Conservation (phyloP, 2,329 filamentous ascomycete species). For the Davidsoniella eucalypti region DNA sequence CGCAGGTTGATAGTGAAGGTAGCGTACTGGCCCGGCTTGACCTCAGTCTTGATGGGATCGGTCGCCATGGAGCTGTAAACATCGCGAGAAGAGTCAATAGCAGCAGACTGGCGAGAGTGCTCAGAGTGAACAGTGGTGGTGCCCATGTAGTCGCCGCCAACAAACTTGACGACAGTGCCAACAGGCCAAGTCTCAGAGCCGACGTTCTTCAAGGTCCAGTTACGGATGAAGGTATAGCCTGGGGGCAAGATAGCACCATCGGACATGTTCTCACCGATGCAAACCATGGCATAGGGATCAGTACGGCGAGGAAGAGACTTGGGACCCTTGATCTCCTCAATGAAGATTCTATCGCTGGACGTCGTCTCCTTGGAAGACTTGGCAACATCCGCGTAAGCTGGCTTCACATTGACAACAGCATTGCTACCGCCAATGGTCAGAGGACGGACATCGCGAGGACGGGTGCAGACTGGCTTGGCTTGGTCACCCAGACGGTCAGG, state of each 20-base stretch:
- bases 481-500: conserved; percentile 59
- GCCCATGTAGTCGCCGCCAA: conserved; percentile 93
- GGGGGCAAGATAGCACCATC: conserved; percentile 58
- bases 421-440: conserved; percentile 3
- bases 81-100: conserved; percentile 23
- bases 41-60: conserved; percentile 43
- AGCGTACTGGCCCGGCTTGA: conserved; percentile 58
- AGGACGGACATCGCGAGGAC: neutral
- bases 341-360: no score
- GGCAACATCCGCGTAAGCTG: conserved; percentile 1
- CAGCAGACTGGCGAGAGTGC: conserved; percentile 23
- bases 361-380: conserved; percentile 7
- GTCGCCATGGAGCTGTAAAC: neutral
- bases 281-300: conserved; percentile 36
- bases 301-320: neutral
- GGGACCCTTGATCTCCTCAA: conserved; percentile 13
- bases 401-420: conserved; percentile 15
- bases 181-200: conserved; percentile 68
- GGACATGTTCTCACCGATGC: conserved; percentile 58
- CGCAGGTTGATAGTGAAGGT: conserved; percentile 75
- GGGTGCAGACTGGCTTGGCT: neutral
- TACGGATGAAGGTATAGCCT: conserved; percentile 58
- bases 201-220: conserved; percentile 79
- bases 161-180: conserved; percentile 78
- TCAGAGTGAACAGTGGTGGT: conserved; percentile 19